phyloP scores from a whole-genome alignment of 1,284 basidiomycete species.

The Caloboletus firmus region DNA sequence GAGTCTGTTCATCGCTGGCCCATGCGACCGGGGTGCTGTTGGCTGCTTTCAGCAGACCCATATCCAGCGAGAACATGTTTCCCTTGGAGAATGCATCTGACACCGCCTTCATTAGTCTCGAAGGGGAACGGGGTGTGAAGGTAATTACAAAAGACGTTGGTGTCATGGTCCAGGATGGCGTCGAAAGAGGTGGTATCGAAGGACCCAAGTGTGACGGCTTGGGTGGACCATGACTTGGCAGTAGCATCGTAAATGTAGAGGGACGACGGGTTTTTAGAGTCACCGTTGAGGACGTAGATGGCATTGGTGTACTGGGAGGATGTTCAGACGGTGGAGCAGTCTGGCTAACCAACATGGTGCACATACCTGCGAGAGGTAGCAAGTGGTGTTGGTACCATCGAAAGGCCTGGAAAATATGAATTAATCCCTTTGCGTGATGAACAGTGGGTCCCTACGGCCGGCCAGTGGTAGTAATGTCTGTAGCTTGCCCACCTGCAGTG shows the following conservation, averaged over 20 bases:
- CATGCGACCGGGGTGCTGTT: constrained; percentile 57
- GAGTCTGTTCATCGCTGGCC: constrained; percentile 55
- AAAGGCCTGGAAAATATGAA: constrained; percentile 53
- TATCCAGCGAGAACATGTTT: constrained; percentile 65
- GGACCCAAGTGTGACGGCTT: constrained; percentile 47
- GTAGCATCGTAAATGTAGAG: constrained; percentile 70
- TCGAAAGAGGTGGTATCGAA: constrained; percentile 58
- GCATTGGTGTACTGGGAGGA: constrained; percentile 64
- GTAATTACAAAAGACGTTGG: constrained; percentile 73
- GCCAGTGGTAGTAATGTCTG: constrained; percentile 64
- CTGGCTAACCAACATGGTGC: neutral
- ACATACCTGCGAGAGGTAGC: constrained; percentile 66
- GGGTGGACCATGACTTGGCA: constrained; percentile 65
- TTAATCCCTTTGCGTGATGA: constrained; percentile 1
- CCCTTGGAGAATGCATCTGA: constrained; percentile 63
- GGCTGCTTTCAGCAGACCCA: constrained; percentile 62
- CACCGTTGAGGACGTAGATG: constrained; percentile 78
- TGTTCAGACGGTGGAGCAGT: constrained; percentile 1
- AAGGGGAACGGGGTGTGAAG: neutral
- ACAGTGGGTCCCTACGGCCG: constrained; percentile 57
- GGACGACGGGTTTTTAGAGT: constrained; percentile 60
- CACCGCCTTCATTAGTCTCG: constrained; percentile 3
- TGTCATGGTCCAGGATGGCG: constrained; percentile 85
- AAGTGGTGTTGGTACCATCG: constrained; percentile 62
- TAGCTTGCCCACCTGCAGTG: constrained; percentile 45